Evolutionary conservation across 106 monocot species (phyloP), one percentile per base, ranked within the genome.

Genomic region (Apostasia shenzhenica): DNA sequence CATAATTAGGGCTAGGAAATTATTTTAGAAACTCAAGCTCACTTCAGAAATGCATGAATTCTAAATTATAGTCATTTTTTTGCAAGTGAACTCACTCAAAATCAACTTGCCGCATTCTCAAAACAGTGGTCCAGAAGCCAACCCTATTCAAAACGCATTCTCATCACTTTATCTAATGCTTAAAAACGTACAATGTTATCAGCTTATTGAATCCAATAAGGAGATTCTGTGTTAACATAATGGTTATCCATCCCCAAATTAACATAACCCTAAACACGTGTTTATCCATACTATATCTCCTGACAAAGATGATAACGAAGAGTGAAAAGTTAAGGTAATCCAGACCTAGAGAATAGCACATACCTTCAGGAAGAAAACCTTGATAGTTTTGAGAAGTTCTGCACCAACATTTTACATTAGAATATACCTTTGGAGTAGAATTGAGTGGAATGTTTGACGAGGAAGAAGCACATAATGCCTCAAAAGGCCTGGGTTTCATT

Each of bases 351-450:
- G 0, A 49, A 48, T 50, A 61, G 41, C 5, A 51, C 54, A 61
- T 79, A 83, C 83, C 83, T 54, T 46, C 65, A 45, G 14, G 14
- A 11, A 69, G 54, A 1, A 52, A 54, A 37, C 69, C 57, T 11
- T 39, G 41, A 40, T 41, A 60, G 37, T 57, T 37, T 54, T 8
- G 63, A 63, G 56, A 57, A 69, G 70, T 38, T 46, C 58, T 59
- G 48, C 66, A 59, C 2, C 46, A 61, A 38, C 54, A 44, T 66
- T 62, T 75, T 14, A 53, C 14, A 40, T 58, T 69, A 11, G 42
- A 10, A 54, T 53, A 58, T 46, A n/a, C 10, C 39, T 2, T 1
- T 41, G 39, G 13, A 42, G 56, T 14, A 52, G 62, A 45, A 14
- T 37, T 48, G 57, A 48, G 54, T 51, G 5, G 53, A 55, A 61